Percentiles rank a stretch among this genome's conserved stretches.
Evolutionary conservation across 768 basidiomycete species (phyloP).

Genomic region (Amanita molliuscula): DNA sequence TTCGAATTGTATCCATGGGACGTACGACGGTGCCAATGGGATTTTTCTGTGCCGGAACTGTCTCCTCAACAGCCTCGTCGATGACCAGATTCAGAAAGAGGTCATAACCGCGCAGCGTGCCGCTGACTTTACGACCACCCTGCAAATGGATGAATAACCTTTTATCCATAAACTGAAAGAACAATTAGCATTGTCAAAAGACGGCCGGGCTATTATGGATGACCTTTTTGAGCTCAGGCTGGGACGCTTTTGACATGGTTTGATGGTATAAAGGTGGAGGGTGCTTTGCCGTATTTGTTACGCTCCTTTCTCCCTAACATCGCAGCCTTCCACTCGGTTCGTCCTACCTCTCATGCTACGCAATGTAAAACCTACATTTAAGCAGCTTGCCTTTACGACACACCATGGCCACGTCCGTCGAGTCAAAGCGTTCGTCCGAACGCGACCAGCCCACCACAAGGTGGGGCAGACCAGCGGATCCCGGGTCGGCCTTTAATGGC

Average conservation of each 20-base stretch:
- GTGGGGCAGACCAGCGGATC: constrained; percentile 37
- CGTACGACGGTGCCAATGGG: constrained; percentile 88
- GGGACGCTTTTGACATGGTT: constrained; percentile 85
- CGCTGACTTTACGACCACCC: constrained; percentile 92
- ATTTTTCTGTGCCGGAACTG: constrained; percentile 79
- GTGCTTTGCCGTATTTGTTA: constrained; percentile 13
- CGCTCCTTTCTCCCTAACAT: not conserved
- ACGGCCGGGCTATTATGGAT: constrained; percentile 1
- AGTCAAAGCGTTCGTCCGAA: constrained; percentile 14
- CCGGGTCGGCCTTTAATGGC: constrained; percentile 38
- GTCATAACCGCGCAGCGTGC: constrained; percentile 92
- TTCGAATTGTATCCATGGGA: constrained; percentile 11
- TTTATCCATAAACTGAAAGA: constrained; percentile 93
- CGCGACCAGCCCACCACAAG: constrained; percentile 22
- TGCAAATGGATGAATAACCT: constrained; percentile 90
- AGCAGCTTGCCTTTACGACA: constrained; percentile 1
- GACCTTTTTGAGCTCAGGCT: constrained; percentile 99
- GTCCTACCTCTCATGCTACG: not conserved
- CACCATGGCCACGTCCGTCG: constrained; percentile 35
- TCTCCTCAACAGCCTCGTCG: constrained; percentile 92
- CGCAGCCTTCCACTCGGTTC: not conserved
- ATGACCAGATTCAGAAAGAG: constrained; percentile 97
- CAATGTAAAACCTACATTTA: not conserved
- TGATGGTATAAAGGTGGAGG: constrained; percentile 19
- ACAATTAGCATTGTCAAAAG: constrained; percentile 3